These are phyloP conservation scores for Apophysomyces variabilis DNA, from an alignment of 371 early-diverging fungal species.

Conservation along the genomic window DNA sequence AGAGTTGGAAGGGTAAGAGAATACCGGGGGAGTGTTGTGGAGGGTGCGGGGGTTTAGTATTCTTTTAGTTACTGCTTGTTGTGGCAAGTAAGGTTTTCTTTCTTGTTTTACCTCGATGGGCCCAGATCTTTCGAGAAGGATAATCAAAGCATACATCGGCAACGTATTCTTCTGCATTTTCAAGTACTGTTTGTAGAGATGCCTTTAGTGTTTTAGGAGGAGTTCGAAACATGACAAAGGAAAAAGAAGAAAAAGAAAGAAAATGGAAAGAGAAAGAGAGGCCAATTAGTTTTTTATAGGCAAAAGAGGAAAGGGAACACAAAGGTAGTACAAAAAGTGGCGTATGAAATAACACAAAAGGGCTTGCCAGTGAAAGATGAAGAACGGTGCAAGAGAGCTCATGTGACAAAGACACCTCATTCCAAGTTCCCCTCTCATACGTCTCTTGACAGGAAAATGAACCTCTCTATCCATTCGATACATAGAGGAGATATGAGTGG, in stretches of 20 bases:
- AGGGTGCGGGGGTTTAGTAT: background rate
- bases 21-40: too few species aligned
- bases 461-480: too few species aligned
- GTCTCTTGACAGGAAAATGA: too few species aligned
- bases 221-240: constrained; percentile 37
- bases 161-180: constrained; percentile 43
- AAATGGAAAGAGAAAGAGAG: constrained; percentile 11
- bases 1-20: too few species aligned
- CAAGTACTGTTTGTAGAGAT: constrained; percentile 36
- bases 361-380: background rate
- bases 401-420: background rate
- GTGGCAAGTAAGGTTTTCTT: background rate
- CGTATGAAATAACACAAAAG: constrained; percentile 13
- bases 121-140: constrained; percentile 36
- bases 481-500: background rate
- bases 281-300: constrained; percentile 13
- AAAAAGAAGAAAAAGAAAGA: constrained; percentile 15
- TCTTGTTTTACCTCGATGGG: constrained; percentile 42
- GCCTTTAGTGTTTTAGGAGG: constrained; percentile 37
- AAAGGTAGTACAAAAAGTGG: constrained; percentile 15
- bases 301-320: constrained; percentile 13
- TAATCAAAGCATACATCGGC: constrained; percentile 48
- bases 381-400: background rate
- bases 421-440: too few species aligned
- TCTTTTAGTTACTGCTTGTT: background rate